Base-by-base conservation (phyloP, 2,329 filamentous ascomycete genomes). In the Nannizziopsis barbatae region DNA sequence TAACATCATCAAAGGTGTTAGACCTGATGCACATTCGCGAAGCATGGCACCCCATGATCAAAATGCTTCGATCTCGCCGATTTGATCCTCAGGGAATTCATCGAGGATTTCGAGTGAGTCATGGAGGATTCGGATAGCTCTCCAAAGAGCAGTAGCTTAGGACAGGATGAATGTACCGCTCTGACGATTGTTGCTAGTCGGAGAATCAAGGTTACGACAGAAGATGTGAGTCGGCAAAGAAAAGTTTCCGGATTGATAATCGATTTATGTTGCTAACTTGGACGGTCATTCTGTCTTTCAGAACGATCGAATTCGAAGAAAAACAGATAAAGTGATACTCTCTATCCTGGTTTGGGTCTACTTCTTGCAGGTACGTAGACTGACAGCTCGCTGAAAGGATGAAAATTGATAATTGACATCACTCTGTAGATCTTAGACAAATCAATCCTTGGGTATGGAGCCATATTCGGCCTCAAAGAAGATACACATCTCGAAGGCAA, bases 301-400 rank as follows among this genome's bases (percentile, higher is more conserved):
- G 71, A 75, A 73, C 61, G 73, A 69, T 53, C 71, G 73, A 8
- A 81, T 83, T 52, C 70, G 74, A 20, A 71, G 70, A 37, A 81
- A 81, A 62, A 82, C 78, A 1, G 80, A 83, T 57, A 71, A 68
- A 42, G 69, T 71, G 22, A 78, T 84, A 47, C 68, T 83, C 1
- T 32, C 62, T 11, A 62, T 71, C 15, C 57, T 71, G 7, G 57
- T 66, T n/a, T 71, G 69, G 69, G 66, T 70, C 7, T 71, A 71
- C 50, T 70, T 71, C 52, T 55, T 71, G 9, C 69, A 71, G 50
- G 56, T 57, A 42, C n/a, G 52, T 37, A 22, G 33, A 3, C 15
- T n/a, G 22, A 12, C 20, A 15, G 18, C n/a, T 15, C 37, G n/a
- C 2, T 12, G 10, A 22, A 15, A 10, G 11, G 11, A 10, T 8